Evolutionary conservation across 2,329 filamentous ascomycete genomes (phyloP).

Genomic region (Davidsoniella neocaledoniae): DNA sequence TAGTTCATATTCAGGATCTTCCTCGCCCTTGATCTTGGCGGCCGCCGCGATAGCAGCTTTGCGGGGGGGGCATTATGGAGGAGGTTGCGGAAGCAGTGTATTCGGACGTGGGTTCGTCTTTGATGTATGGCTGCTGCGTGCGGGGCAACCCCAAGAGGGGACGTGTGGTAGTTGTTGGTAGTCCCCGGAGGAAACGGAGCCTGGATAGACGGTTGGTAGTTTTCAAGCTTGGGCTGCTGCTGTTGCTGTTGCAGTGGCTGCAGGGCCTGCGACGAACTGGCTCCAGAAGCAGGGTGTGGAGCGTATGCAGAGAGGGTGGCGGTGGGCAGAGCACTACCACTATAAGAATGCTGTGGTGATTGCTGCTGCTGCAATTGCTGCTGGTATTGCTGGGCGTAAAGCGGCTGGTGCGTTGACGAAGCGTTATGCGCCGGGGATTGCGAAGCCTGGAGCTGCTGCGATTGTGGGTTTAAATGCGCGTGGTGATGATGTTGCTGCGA

Average conservation of each 20-base stretch:
- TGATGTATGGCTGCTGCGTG: background rate
- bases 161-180: too few species aligned
- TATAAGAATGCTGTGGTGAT: background rate
- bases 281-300: too few species aligned
- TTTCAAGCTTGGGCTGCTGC: constrained; percentile 7
- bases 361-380: constrained; percentile 3
- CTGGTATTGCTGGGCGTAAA: constrained; percentile 12
- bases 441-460: constrained; percentile 13
- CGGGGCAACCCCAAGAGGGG: background rate
- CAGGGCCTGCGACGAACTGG: constrained; percentile 10
- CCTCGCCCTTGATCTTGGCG: constrained; percentile 14
- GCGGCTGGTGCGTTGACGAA: constrained; percentile 11
- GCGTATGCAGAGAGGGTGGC: too few species aligned
- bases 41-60: constrained; percentile 17
- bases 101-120: constrained; percentile 10
- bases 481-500: background rate
- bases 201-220: background rate
- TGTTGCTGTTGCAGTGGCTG: constrained; percentile 10
- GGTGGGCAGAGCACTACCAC: too few species aligned
- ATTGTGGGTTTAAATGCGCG: constrained; percentile 6
- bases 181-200: too few species aligned
- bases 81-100: constrained; percentile 6
- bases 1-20: constrained; percentile 24
- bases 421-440: constrained; percentile 13
- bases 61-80: constrained; percentile 21